Evolutionary conservation across 208 protist genomes (phyloP), one percentile per base, ranked within the genome.

Genomic region (Vickermania ingenoplastis): DNA sequence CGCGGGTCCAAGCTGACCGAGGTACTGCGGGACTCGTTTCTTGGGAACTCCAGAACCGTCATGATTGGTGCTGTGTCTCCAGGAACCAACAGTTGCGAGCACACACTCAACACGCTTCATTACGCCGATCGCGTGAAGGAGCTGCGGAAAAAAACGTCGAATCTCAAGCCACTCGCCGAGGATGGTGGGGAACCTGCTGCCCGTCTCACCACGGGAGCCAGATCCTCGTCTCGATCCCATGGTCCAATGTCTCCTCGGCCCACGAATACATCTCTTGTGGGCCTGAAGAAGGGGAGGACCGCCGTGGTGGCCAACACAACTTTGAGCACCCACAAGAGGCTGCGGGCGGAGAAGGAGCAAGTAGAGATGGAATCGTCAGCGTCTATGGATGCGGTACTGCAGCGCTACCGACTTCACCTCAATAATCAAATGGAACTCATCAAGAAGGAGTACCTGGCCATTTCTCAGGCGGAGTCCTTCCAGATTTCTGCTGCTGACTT

Each of bases 31-130:
- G 86, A 94, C 58, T 89, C 76, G 2, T 80, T 95, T 24, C 76
- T 89, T 7, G 93, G 93, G 5, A 96, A 95, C 78, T 89, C 89
- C 61, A 84, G 86, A 24, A 97, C 95, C 5, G 80, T 98, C 30
- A 92, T 98, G 89, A 96, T 97, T 61, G 93, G 85, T 23, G 83
- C 89, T 29, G 81, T 98, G 14, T 83, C 89, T 2, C 95, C 95
- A 0, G 62, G 77, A 0, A 75, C 78, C 63, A 77, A 67, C 67
- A 87, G 83, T 55, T 85, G 75, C 45, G 81, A 93, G 67, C 79
- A 94, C 63, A 87, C 87, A 13, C 65, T 86, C 27, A 87, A 81
- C 59, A 94, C 87, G 3, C 69, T 94, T 30, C 83, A 77, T 57
- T 94, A 89, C 65, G 87, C 87, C 3, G 79, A 79, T 41, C 77